Evolutionary conservation across 108 stramenopile species (phyloP).

Genomic region (Stephanodiscus triporus): DNA sequence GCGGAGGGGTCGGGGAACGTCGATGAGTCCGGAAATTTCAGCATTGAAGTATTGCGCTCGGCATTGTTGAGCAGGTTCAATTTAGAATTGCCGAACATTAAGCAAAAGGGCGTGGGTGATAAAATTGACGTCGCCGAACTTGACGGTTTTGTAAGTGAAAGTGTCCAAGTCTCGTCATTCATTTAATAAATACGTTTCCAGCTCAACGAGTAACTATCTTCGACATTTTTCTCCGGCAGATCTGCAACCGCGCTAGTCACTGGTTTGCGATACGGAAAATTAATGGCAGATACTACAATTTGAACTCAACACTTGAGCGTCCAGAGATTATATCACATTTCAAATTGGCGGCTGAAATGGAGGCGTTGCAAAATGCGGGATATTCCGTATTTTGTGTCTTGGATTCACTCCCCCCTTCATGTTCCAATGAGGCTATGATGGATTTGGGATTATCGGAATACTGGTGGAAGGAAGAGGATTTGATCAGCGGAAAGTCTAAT

Average conservation of each 20-base stretch:
- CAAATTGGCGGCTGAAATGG: conserved; percentile 72
- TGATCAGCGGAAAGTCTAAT: conserved; percentile 62
- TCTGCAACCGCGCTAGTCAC: conserved; percentile 73
- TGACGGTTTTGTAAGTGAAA: conserved; percentile 58
- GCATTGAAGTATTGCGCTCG: conserved; percentile 77
- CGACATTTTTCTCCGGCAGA: conserved; percentile 10
- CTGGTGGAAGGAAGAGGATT: conserved; percentile 83
- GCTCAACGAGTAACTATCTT: background rate
- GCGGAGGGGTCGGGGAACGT: conserved; percentile 80
- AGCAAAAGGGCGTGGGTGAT: conserved; percentile 45
- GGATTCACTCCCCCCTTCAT: conserved; percentile 49
- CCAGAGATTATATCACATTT: conserved; percentile 83
- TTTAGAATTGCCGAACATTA: conserved; percentile 59
- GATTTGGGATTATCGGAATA: conserved; percentile 56
- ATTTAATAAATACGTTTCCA: background rate
- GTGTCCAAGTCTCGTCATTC: background rate
- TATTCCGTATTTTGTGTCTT: conserved; percentile 69
- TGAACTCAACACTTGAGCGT: conserved; percentile 71
- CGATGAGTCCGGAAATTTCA: conserved; percentile 82
- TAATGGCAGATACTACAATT: conserved; percentile 84
- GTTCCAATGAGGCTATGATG: conserved; percentile 48
- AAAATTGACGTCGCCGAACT: conserved; percentile 62
- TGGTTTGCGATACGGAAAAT: conserved; percentile 93
- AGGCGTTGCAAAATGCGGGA: conserved; percentile 55
- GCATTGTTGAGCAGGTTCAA: conserved; percentile 54